Base-by-base conservation (phyloP, 176 grass and related monocot genomes). In the Aegilops sharonensis region DNA sequence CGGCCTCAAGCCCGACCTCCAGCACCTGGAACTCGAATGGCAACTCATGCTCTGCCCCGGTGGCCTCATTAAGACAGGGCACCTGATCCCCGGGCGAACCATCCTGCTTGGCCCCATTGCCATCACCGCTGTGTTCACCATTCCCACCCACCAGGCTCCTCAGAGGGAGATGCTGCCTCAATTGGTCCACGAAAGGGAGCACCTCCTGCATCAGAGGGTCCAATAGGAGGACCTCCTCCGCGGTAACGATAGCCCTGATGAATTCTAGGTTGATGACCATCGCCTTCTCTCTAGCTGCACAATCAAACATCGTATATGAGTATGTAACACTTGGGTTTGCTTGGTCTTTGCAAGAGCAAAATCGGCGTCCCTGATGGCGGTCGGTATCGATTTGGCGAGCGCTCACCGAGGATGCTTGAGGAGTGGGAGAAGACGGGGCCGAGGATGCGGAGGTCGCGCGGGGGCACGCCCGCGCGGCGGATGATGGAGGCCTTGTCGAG, bases 21-120 rank as follows among this genome's bases (percentile, higher is more conserved):
- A 99, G 87, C n/a, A 99, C 97, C 86, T 99, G 97, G 78, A 99
- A 99, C 80, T 99, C 97, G 61, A 99, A 99, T 1, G 97, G 94
- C 68, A 99, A 78, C 76, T 97, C 92, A 5, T 90, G 89, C 83
- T 93, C 94, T 70, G 82, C 87, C 42, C 91, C 85, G 1, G 90
- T 89, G 7, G 84, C 81, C 83, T 88, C 89, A 23, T 97, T 93
- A 30, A 89, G 52, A 73, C 70, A 63, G 9, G 86, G 66, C 52
- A 78, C 36, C 21, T 85, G 84, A 77, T 64, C 81, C 82, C 71
- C 78, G 80, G 61, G 79, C 1, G 75, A 90, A 37, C 64, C 79
- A 5, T 67, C 79, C 31, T 85, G 87, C 1, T 79, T 89, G 25
- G 50, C 81, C 63, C 36, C 79, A 81, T 89, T 81, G 31, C 64